phyloP scores from a whole-genome alignment of 2,329 filamentous ascomycete genomes.

The Fusarium domesticum region DNA sequence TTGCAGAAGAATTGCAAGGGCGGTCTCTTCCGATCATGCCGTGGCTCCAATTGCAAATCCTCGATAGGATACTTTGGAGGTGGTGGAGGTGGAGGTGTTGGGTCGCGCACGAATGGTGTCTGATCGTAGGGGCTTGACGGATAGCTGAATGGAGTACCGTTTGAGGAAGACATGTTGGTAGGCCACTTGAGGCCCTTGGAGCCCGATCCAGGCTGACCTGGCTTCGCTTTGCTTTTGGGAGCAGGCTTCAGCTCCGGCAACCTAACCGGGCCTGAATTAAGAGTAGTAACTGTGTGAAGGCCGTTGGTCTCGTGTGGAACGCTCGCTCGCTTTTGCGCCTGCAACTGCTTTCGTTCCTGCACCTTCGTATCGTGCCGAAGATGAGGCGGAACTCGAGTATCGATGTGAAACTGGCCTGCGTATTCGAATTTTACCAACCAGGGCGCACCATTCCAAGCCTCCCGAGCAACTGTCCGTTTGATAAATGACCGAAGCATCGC shows the following conservation, averaged over 20 bases:
- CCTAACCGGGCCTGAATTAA: conserved; percentile 49
- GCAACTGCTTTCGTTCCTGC: conserved; percentile 70
- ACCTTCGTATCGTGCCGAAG: conserved; percentile 78
- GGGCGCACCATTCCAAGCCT: conserved; percentile 92
- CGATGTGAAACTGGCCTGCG: conserved; percentile 79
- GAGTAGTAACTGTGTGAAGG: conserved; percentile 31
- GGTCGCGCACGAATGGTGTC: conserved; percentile 29
- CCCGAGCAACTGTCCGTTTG: conserved; percentile 87
- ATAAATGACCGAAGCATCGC: conserved; percentile 90
- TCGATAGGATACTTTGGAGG: conserved; percentile 94
- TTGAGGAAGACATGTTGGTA: conserved; percentile 28
- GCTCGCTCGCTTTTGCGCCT: conserved; percentile 61
- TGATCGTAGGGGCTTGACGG: conserved; percentile 42
- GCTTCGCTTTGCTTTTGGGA: conserved; percentile 65
- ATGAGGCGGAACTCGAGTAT: conserved; percentile 79
- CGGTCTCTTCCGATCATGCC: conserved; percentile 66
- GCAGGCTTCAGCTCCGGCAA: conserved; percentile 73
- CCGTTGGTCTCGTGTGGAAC: conserved; percentile 45
- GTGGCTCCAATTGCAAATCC: conserved; percentile 76
- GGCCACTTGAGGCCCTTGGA: conserved; percentile 46
- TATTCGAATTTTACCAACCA: conserved; percentile 91
- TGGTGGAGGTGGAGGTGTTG: conserved; percentile 61
- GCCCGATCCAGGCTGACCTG: conserved; percentile 30
- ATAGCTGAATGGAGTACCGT: conserved; percentile 49
- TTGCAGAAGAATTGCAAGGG: conserved; percentile 72